Conservation (phyloP, 805 yeast species). For the Myxozyma neglecta region DNA sequence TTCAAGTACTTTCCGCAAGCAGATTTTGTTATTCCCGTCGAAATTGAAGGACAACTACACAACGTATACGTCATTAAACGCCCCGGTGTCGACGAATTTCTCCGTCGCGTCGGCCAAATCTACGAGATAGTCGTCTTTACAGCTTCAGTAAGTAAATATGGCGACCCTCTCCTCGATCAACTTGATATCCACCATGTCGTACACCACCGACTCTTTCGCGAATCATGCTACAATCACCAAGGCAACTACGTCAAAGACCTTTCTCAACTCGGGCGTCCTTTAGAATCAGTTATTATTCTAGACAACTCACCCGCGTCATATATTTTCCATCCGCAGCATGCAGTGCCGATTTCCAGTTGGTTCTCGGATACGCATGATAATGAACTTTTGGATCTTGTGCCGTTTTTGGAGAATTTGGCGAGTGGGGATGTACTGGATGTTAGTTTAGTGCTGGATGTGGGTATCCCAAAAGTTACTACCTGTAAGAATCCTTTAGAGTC, state of each 20-base stretch:
- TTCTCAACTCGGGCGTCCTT: constrained; percentile 90
- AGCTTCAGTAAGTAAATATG: constrained; percentile 92
- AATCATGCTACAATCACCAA: constrained; percentile 88
- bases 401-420: constrained; percentile 84
- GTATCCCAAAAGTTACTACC: constrained; percentile 15
- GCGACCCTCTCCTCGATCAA: constrained; percentile 90
- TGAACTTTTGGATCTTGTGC: constrained; percentile 87
- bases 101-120: constrained; percentile 75
- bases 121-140: constrained; percentile 97
- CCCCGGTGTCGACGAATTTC: constrained; percentile 96
- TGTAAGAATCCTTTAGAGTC: background rate
- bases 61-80: constrained; percentile 95
- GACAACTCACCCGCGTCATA: constrained; percentile 99
- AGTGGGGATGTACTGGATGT: constrained; percentile 73
- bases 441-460: constrained; percentile 76
- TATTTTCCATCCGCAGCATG: constrained; percentile 95
- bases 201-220: constrained; percentile 92
- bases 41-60: constrained; percentile 87
- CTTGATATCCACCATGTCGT: constrained; percentile 72
- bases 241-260: constrained; percentile 93
- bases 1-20: constrained; percentile 90
- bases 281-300: constrained; percentile 79
- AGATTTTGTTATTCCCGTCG: constrained; percentile 96
- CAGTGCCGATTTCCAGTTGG: constrained; percentile 97
- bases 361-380: constrained; percentile 97